A percentile compares a stretch with the other conserved stretches of the same genome.
phyloP scores from a whole-genome alignment of 441 rosid genomes.

The Gossypium gossypioides region DNA sequence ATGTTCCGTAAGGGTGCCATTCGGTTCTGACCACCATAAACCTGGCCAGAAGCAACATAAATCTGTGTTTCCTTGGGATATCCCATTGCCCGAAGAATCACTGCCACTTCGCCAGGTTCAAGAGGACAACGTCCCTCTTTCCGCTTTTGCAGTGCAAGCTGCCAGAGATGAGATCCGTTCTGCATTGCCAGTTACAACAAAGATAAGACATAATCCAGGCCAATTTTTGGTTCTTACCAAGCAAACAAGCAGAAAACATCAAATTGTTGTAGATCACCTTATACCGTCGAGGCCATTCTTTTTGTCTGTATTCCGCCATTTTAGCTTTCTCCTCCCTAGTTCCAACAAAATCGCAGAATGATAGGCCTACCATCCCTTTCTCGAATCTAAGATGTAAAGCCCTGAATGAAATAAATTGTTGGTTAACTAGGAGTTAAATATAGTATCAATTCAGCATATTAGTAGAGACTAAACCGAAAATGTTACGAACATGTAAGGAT shows the following conservation, averaged over 20 bases:
- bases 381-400: slow-evolving; percentile 98
- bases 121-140: slow-evolving; percentile 99
- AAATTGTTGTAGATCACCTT: slow-evolving; percentile 39
- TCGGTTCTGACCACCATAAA: slow-evolving; percentile 95
- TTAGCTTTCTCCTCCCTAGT: slow-evolving; percentile 88
- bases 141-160: slow-evolving; percentile 80
- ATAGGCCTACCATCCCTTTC: slow-evolving; percentile 97
- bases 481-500: slow-evolving; percentile 71
- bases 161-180: slow-evolving; percentile 99
- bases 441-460: neutral
- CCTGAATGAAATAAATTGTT: slow-evolving; percentile 41
- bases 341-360: slow-evolving; percentile 93
- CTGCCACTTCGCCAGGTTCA: slow-evolving; percentile 98
- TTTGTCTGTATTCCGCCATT: slow-evolving; percentile 88
- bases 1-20: slow-evolving; percentile 96
- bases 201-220: neutral
- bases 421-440: slow-evolving; percentile 8
- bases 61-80: slow-evolving; percentile 96
- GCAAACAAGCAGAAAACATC: neutral
- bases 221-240: slow-evolving; percentile 3
- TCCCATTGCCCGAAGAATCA: slow-evolving; percentile 91
- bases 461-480: slow-evolving; percentile 16
- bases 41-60: slow-evolving; percentile 97
- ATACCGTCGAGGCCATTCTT: slow-evolving; percentile 97
- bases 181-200: slow-evolving; percentile 28